Evolutionary conservation across 805 yeast genomes (phyloP).

Genomic region (Suhomyces sp.): DNA sequence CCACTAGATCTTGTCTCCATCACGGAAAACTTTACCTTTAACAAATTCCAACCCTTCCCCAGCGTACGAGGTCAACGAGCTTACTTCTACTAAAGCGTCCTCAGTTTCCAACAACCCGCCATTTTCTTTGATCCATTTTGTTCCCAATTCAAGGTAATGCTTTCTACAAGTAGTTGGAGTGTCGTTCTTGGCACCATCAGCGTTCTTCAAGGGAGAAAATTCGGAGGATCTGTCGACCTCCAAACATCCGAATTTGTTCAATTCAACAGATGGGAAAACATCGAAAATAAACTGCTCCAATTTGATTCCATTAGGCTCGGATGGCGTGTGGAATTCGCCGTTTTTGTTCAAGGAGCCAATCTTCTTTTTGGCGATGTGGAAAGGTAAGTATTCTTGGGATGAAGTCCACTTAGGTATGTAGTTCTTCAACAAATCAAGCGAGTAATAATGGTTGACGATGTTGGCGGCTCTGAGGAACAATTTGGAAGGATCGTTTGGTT

Average conservation of each 20-base stretch:
- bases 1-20: constrained; percentile 29
- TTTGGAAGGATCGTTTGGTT: constrained; percentile 47
- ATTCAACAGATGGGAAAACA: constrained; percentile 76
- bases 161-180: constrained; percentile 77
- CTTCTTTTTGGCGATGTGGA: constrained; percentile 91
- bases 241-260: constrained; percentile 78
- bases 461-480: constrained; percentile 88
- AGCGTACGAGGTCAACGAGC: constrained; percentile 67
- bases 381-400: constrained; percentile 70
- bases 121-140: constrained; percentile 65
- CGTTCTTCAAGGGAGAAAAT: constrained; percentile 93
- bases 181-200: constrained; percentile 76
- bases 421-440: constrained; percentile 63
- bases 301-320: constrained; percentile 83
- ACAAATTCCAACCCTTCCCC: constrained; percentile 68
- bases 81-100: constrained; percentile 64
- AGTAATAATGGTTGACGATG: constrained; percentile 94
- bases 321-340: constrained; percentile 56
- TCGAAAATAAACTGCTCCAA: constrained; percentile 97
- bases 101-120: constrained; percentile 61
- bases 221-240: constrained; percentile 86
- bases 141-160: constrained; percentile 63
- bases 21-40: constrained; percentile 41
- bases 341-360: constrained; percentile 57
- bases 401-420: constrained; percentile 69